Evolutionary conservation across 2,329 filamentous ascomycete species (phyloP), one percentile per base, ranked within the genome.

Genomic region (Fusarium illudens): DNA sequence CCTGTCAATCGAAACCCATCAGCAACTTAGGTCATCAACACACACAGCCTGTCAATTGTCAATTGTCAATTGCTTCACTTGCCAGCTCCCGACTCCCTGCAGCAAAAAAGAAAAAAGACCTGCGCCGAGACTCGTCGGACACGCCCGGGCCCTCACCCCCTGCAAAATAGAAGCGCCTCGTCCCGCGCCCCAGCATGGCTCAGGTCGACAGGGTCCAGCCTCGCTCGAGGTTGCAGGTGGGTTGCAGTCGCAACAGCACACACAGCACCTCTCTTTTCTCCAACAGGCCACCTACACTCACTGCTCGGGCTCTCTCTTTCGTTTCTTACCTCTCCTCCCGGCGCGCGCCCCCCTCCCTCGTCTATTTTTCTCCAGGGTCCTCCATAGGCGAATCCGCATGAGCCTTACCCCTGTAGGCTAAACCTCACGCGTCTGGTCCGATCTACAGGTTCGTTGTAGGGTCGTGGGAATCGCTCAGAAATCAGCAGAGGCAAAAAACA

Each of bases 341-440:
- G n/a, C n/a, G n/a, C n/a, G n/a, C n/a, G n/a, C n/a, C n/a, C n/a
- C n/a, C n/a, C n/a, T n/a, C n/a, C n/a, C 19, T 20, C 10, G 11
- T 13, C 12, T 15, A 42, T 19, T 42, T 12, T 19, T 32, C 27
- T 34, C 37, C 22, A 60, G 44, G 22, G 59, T 33, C 56, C 39
- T 46, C 22, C 12, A 13, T 36, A 58, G 20, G 27, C 49, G 22
- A 65, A 29, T 57, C 52, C 50, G 34, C 63, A 49, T 54, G 49
- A 32, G 49, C 25, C 46, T 29, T 65, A 59, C 62, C 70, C 70
- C 69, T 72, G 70, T 56, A 50, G 34, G 54, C 65, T 67, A 61
- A 53, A 68, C 52, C 64, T 65, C 60, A 62, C 56, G 58, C n/a
- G 65, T 58, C 60, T 72, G 71, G 72, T 64, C 61, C 74, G 74